Evolutionary conservation across 805 yeast species (phyloP).

Genomic region (Wickerhamiella cacticola): DNA sequence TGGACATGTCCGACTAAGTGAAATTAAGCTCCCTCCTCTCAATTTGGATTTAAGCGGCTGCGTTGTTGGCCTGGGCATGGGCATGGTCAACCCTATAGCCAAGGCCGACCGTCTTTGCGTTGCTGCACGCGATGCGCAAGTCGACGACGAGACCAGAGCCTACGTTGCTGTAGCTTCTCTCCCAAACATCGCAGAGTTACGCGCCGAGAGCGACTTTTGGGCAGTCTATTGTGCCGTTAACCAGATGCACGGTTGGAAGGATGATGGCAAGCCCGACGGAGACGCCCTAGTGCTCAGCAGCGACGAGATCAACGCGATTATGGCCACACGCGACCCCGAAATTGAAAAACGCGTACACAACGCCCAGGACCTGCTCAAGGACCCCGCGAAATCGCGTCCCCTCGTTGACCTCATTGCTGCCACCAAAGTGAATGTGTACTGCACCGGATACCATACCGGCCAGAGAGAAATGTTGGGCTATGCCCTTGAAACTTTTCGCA

Average conservation of each 20-base stretch:
- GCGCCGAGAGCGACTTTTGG: no score
- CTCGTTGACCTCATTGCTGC: neutral
- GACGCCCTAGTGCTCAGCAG: neutral
- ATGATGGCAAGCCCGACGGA: neutral
- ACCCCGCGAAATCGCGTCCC: neutral
- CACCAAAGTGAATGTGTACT: neutral
- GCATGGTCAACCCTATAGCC: no score
- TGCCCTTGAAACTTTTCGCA: neutral
- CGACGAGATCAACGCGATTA: no score
- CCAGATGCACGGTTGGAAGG: neutral
- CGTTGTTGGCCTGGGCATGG: no score
- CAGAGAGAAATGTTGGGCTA: neutral
- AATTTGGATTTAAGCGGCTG: no score
- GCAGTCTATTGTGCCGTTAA: neutral
- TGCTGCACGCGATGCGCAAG: no score
- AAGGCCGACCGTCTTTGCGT: no score
- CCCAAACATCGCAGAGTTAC: no score
- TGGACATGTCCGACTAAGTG: no score
- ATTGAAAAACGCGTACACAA: neutral
- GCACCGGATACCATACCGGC: neutral
- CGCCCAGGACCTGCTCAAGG: neutral
- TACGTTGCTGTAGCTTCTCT: no score
- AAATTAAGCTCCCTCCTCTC: no score
- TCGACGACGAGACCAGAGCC: no score
- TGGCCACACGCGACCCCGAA: neutral